These are phyloP conservation scores for Gossypium armourianum DNA, from an alignment of 441 rosid genomes.

Conservation along the genomic window DNA sequence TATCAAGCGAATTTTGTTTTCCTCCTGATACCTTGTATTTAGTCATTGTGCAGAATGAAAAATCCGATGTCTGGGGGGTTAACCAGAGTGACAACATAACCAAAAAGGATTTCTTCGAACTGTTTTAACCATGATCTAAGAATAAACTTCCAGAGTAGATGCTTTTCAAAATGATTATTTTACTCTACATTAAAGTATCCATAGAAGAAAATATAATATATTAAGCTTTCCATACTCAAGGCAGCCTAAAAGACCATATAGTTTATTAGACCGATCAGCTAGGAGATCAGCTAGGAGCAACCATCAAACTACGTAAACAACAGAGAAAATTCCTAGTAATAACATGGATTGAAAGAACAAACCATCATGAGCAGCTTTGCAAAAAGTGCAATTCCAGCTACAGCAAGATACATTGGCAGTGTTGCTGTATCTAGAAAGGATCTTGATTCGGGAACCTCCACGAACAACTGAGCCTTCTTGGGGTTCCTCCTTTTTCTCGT, in stretches of 20 bases:
- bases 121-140: neutral
- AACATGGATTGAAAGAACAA: neutral
- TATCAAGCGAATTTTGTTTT: neutral
- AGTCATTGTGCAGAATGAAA: neutral
- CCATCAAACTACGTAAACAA: neutral
- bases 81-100: neutral
- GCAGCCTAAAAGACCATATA: neutral
- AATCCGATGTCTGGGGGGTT: neutral
- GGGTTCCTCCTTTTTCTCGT: slow-evolving; percentile 38
- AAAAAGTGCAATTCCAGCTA: slow-evolving; percentile 55
- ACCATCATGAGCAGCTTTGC: slow-evolving; percentile 89
- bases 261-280: neutral
- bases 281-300: neutral
- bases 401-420: slow-evolving; percentile 63
- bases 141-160: neutral
- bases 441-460: slow-evolving; percentile 65
- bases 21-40: neutral
- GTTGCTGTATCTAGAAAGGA: slow-evolving; percentile 65
- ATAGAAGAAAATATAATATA: neutral
- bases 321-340: neutral
- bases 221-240: neutral
- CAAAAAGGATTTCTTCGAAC: neutral
- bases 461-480: slow-evolving; percentile 49
- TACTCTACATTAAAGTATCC: neutral
- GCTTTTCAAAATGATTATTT: neutral